Evolutionary conservation across 306 rosid genomes (phyloP), one percentile per base, ranked within the genome.

Genomic region (Datisca glomerata): DNA sequence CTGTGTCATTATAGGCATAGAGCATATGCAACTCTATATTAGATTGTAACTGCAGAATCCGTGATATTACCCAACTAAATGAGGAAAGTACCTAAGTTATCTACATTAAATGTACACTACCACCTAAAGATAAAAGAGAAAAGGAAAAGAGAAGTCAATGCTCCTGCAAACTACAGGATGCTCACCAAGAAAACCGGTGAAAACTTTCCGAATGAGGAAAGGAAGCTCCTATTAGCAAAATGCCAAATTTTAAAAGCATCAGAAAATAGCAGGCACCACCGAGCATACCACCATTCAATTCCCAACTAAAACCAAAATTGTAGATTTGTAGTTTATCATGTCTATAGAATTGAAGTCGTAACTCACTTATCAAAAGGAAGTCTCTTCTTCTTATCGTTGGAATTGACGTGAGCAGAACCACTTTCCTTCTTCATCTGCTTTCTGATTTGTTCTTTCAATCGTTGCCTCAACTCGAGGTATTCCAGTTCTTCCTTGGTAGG

Each of bases 341-440:
- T 36, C 36, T 3, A 12, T 36, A 2, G 7, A 28, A 28, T 5
- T 7, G 32, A 12, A 7, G 7, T 17, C 46, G 39, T 19, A 12
- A 81, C 92, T 76, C 63, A 86, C 96, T 79, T 76, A 53, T 86
- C 87, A 36, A 61, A 55, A 4, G 81, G 87, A 56, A 66, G 73
- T 56, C 64, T 70, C 53, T 67, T 70, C 68, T 49, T 72, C 53
- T 51, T 67, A 21, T 55, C 64, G 43, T 43, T 57, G 4, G 72
- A 63, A 18, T 68, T 57, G 19, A 61, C 46, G 47, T 7, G 64
- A 43, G 74, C 54, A 50, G 64, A 35, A 51, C 65, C 55, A 2
- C 36, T 69, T 41, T 75, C 84, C 64, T 51, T 71, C 66, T 73
- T 73, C 65, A 64, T 43, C 63, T 76, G 55, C 65, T 53, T 76